phyloP scores from a whole-genome alignment of 192 early-diverging fungal species.

The Linnemannia exigua region DNA sequence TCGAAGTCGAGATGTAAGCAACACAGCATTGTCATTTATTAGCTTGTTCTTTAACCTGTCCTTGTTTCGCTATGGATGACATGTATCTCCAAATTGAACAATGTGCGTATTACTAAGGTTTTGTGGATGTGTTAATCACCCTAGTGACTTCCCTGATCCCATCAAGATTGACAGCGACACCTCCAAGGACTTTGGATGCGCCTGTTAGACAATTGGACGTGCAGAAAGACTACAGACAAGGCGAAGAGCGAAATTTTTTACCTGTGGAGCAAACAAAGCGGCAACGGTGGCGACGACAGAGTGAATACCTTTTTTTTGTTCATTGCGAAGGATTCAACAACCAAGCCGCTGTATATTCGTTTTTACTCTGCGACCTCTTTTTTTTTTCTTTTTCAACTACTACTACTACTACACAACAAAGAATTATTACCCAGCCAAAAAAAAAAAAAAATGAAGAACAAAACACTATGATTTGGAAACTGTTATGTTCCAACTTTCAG shows the following conservation, averaged over 20 bases:
- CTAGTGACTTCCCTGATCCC: slow-evolving; percentile 90
- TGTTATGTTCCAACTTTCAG: neutral
- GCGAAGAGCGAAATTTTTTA: neutral
- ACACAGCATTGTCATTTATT: neutral
- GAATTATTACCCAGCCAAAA: neutral
- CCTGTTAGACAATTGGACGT: slow-evolving; percentile 66
- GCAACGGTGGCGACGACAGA: neutral
- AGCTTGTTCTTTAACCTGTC: neutral
- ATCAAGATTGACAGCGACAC: slow-evolving; percentile 89
- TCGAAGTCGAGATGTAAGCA: slow-evolving; percentile 85
- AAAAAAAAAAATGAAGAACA: neutral
- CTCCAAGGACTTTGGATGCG: slow-evolving; percentile 72
- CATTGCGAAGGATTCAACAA: neutral
- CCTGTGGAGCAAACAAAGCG: slow-evolving; percentile 7
- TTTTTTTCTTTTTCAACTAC: neutral
- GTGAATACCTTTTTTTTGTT: slow-evolving; percentile 3
- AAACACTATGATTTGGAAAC: neutral
- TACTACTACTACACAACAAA: neutral
- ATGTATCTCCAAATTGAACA: neutral
- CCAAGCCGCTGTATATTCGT: neutral
- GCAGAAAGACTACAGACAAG: neutral
- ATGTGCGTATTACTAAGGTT: neutral
- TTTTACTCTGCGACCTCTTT: neutral
- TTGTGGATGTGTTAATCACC: slow-evolving; percentile 5
- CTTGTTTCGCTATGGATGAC: neutral